Evolutionary conservation across 2,329 filamentous ascomycete species (phyloP), one percentile per base, ranked within the genome.

Genomic region (Trichophyton verrucosum): DNA sequence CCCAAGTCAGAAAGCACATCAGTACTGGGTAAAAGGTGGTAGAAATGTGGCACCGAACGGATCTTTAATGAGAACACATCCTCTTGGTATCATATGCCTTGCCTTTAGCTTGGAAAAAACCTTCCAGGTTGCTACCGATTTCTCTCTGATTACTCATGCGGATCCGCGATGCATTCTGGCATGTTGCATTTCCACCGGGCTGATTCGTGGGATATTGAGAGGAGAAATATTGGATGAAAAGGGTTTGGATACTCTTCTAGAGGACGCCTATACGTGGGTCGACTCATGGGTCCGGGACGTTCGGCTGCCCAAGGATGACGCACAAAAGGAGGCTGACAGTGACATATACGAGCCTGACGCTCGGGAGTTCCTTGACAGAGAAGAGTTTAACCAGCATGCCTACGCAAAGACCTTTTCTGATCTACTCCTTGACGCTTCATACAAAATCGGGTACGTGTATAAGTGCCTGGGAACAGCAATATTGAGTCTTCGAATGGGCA

Each of bases 381-480:
- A 68, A 0, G 79, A 81, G 63, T 74, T 80, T 51, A 66, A 68
- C 30, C 68, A 65, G n/a, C 73, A 81, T 64, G 69, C 73, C 4
- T 71, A 72, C 11, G 74, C 72, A 2, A 63, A 70, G 36, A 66
- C 65, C 0, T 67, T 81, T 0, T 68, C 70, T 1, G 74, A 74
- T 2, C 68, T 81, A 44, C 66, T 76, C 55, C 68, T 81, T 17
- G 80, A 82, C 61, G 75, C 78, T 17, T 63, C 65, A 4, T 65
- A 66, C 27, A 74, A 76, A 65, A 80, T 82, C 53, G 80, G 80
- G 2, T 81, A 81, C 62, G 79, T 81, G 27, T 81, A 81, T 68
- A 81, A 82, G 68, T 76, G 77, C 3, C 74, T 82, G 11, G 80
- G 79, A 0, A 73, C 78, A 0, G 78, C 78, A 0, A 70, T 81